phyloP scores from a whole-genome alignment of 2,329 filamentous ascomycete genomes.

The Pseudocercospora fuligena region DNA sequence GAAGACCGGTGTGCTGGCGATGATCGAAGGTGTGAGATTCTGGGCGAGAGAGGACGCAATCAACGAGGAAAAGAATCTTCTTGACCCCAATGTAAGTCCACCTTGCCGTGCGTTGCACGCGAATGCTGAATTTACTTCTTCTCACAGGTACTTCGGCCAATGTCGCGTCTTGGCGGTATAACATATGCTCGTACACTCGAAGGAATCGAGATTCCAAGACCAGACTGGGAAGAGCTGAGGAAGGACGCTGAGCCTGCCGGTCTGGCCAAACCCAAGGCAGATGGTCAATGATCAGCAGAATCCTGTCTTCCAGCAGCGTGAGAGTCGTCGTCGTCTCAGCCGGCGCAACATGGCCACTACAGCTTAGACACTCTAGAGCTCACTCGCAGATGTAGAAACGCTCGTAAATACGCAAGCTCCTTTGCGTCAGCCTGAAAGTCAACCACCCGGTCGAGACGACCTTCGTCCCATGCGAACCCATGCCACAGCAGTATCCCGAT shows the following conservation, averaged over 20 bases:
- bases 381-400: conserved; percentile 37
- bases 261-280: conserved; percentile 56
- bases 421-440: conserved; percentile 56
- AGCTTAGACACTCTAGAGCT: conserved; percentile 9
- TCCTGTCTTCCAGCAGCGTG: not conserved
- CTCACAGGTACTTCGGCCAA: conserved; percentile 68
- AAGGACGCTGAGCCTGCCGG: conserved; percentile 59
- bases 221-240: conserved; percentile 54
- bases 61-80: conserved; percentile 72
- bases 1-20: conserved; percentile 73
- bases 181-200: conserved; percentile 76
- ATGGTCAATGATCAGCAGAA: conserved; percentile 43
- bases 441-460: conserved; percentile 63
- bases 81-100: conserved; percentile 69
- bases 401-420: conserved; percentile 60
- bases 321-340: too few relatives aligned
- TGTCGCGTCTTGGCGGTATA: conserved; percentile 83
- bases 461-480: conserved; percentile 60
- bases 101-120: not conserved
- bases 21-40: conserved; percentile 84
- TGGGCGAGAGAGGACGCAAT: conserved; percentile 90
- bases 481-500: conserved; percentile 67
- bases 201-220: conserved; percentile 72
- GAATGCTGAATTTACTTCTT: conserved; percentile 12
- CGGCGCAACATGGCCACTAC: not conserved